These are phyloP conservation scores for Shiraia bambusicola DNA, from an alignment of 2,329 filamentous ascomycete genomes.

Conservation along the genomic window DNA sequence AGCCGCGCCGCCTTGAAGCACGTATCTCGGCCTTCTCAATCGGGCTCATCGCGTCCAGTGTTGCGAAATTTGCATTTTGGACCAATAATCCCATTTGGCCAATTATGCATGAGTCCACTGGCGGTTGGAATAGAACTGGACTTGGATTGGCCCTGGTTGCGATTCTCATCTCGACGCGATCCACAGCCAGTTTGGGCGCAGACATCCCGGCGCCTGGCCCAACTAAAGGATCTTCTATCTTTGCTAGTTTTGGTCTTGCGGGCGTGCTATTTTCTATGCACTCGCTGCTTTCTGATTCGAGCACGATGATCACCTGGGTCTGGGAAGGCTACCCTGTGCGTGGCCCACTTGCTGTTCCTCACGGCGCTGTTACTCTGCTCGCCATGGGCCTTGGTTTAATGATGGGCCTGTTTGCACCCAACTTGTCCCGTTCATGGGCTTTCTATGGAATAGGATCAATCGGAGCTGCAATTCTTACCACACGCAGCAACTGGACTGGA, in stretches of 20 bases:
- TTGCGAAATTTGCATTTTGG: constrained; percentile 88
- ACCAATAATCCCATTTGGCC: constrained; percentile 99
- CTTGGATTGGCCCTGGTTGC: constrained; percentile 74
- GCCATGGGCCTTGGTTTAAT: constrained; percentile 83
- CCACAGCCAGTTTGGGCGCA: constrained; percentile 50
- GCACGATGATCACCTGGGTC: constrained; percentile 98
- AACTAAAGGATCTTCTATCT: constrained; percentile 66
- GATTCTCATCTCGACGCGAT: constrained; percentile 72
- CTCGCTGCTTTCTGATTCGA: constrained; percentile 91
- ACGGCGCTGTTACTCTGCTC: constrained; percentile 82
- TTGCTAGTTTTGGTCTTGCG: constrained; percentile 76
- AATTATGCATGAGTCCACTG: constrained; percentile 84
- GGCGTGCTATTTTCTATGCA: constrained; percentile 88
- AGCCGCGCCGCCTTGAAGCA: constrained; percentile 75
- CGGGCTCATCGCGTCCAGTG: constrained; percentile 79
- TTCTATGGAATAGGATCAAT: constrained; percentile 75
- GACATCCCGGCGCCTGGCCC: constrained; percentile 55
- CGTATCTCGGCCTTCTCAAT: constrained; percentile 78
- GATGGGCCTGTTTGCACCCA: constrained; percentile 72
- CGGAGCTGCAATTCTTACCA: constrained; percentile 76
- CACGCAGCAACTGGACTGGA: constrained; percentile 79
- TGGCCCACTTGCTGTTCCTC: constrained; percentile 84
- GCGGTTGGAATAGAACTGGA: constrained; percentile 87
- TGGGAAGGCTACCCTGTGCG: constrained; percentile 95
- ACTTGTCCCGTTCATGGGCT: constrained; percentile 73